Evolutionary conservation across 2,329 filamentous ascomycete species (phyloP).

Genomic region (Lachnellula suecica): DNA sequence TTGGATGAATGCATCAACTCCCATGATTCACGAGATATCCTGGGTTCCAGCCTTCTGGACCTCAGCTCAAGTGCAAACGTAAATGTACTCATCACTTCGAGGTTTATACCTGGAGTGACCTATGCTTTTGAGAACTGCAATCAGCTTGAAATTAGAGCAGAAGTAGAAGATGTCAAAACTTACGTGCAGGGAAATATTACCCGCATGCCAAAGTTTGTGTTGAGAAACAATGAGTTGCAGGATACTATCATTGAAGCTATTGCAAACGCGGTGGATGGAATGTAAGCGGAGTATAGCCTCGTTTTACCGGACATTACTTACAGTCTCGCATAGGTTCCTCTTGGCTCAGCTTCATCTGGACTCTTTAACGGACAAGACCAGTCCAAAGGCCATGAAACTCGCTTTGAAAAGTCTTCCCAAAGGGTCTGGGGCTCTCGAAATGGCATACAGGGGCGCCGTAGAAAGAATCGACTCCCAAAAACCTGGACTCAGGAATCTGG

Average conservation of each 20-base stretch:
- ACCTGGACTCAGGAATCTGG: slow-evolving; percentile 25
- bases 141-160: slow-evolving; percentile 30
- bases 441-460: slow-evolving; percentile 30
- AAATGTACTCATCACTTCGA: slow-evolving; percentile 33
- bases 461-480: slow-evolving; percentile 33
- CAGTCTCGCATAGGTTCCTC: slow-evolving; percentile 9
- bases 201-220: slow-evolving; percentile 16
- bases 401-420: slow-evolving; percentile 30
- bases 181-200: slow-evolving; percentile 28
- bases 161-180: slow-evolving; percentile 26
- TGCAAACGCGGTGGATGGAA: not conserved
- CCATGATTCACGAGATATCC: not conserved
- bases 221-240: slow-evolving; percentile 15
- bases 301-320: not conserved
- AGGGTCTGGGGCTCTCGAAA: slow-evolving; percentile 16
- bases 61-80: slow-evolving; percentile 14
- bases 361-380: slow-evolving; percentile 29
- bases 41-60: slow-evolving; percentile 30
- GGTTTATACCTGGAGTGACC: slow-evolving; percentile 24
- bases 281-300: not conserved
- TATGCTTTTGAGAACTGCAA: slow-evolving; percentile 15
- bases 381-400: slow-evolving; percentile 25
- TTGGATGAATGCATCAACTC: slow-evolving; percentile 13
- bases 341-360: slow-evolving; percentile 34
- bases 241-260: slow-evolving; percentile 16